phyloP scores from a whole-genome alignment of 495 filamentous ascomycete genomes.

The Pyrenopolyporus hunteri region DNA sequence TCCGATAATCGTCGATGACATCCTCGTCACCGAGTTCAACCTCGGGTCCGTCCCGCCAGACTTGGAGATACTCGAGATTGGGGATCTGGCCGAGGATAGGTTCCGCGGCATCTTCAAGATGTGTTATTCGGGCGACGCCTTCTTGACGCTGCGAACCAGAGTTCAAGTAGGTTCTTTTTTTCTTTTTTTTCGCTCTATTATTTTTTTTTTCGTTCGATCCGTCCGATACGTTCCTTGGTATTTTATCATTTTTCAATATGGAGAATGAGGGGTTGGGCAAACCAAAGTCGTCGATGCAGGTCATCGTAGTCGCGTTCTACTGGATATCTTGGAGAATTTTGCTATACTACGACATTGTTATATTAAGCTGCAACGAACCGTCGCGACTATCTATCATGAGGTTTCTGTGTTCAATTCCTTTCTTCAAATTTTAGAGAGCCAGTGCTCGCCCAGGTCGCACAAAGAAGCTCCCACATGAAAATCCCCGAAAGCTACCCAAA shows the following conservation, averaged over 20 bases:
- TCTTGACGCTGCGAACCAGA: slow-evolving; percentile 88
- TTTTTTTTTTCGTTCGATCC: background rate
- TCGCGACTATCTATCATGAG: slow-evolving; percentile 2
- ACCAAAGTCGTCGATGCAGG: background rate
- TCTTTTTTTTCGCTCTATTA: slow-evolving; percentile 18
- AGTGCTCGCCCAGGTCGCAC: slow-evolving; percentile 19
- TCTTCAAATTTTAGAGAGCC: slow-evolving; percentile 7
- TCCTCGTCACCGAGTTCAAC: slow-evolving; percentile 97
- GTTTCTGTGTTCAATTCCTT: background rate
- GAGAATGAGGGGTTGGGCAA: slow-evolving; percentile 4
- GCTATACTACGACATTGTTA: background rate
- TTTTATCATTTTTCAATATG: slow-evolving; percentile 18
- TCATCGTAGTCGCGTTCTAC: too few species aligned
- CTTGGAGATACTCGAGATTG: slow-evolving; percentile 95
- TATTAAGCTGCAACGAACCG: slow-evolving; percentile 10
- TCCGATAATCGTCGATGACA: slow-evolving; percentile 99
- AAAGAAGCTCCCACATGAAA: too few species aligned
- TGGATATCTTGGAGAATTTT: background rate
- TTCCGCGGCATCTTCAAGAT: slow-evolving; percentile 99
- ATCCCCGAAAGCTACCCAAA: too few species aligned
- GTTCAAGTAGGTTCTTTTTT: slow-evolving; percentile 70
- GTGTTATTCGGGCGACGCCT: slow-evolving; percentile 95
- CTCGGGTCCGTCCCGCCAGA: slow-evolving; percentile 90
- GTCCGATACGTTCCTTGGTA: slow-evolving; percentile 10
- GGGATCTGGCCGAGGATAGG: slow-evolving; percentile 93